These are phyloP conservation scores for Cordyceps militaris DNA, from an alignment of 2,329 filamentous ascomycete species.

Conservation along the genomic window DNA sequence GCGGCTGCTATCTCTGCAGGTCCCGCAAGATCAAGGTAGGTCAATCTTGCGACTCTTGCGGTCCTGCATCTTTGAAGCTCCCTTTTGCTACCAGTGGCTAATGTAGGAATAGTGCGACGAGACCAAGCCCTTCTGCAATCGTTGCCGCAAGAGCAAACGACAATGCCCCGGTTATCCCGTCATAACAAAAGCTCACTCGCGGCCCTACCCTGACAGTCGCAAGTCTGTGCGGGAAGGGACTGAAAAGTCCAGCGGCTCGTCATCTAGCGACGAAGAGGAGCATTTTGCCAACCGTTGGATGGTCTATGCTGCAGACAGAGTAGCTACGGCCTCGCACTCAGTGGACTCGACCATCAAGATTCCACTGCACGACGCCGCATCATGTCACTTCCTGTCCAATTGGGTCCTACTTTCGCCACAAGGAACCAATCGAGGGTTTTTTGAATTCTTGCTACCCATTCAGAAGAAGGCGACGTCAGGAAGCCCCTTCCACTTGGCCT, in stretches of 20 bases:
- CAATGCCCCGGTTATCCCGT: slow-evolving; percentile 3
- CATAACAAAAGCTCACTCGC: neutral
- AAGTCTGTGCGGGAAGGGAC: neutral
- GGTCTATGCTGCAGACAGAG: neutral
- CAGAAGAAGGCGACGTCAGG: neutral
- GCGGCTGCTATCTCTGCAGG: slow-evolving; percentile 5
- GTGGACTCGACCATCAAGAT: slow-evolving; percentile 2
- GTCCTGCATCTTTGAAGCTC: neutral
- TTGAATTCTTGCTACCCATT: slow-evolving; percentile 1
- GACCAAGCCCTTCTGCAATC: neutral
- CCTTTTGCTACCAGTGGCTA: neutral
- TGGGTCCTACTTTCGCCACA: neutral
- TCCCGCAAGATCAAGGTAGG: slow-evolving; percentile 6
- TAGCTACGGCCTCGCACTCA: neutral
- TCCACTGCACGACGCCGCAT: neutral
- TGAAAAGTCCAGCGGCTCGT: neutral
- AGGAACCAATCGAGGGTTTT: neutral
- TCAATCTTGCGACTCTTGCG: neutral
- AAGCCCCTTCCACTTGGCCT: neutral
- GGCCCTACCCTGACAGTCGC: neutral
- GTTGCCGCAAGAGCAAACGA: slow-evolving; percentile 2
- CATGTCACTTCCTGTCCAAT: slow-evolving; percentile 4
- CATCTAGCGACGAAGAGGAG: neutral
- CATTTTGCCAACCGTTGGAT: neutral
- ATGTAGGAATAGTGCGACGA: neutral